Evolutionary conservation across 805 yeast species (phyloP), one percentile per base, ranked within the genome.

Genomic region (Scheffersomyces stipitis): DNA sequence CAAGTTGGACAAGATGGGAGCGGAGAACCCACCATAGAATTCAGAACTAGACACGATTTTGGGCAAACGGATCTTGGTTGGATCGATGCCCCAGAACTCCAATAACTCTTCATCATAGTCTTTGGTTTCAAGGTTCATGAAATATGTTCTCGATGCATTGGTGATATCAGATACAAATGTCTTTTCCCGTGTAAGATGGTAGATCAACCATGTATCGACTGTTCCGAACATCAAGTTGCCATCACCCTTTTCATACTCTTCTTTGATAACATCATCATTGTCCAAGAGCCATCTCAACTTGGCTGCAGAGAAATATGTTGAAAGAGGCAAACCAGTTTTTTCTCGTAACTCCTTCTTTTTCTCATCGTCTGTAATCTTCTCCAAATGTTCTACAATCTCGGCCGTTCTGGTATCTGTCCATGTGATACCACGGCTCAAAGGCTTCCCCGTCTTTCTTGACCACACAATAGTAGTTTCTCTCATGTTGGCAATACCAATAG

Each of bases 371-470:
- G 76, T 71, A 48, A 70, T 69, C 40, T 71, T 66, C 49, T 75
- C 75, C 56, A 83, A 71, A 46, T 80, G 76, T 44, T 76, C 76
- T 36, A 88, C 89, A 33, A 86, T 74, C 14, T 72, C 78, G 7
- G 85, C 66, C 28, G 95, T 91, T 56, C 98, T 77, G 28, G 95
- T 86, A 65, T 90, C 98, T 44, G 91, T 86, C 98, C 98, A 90
- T 26, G 90, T 95, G 59, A 90, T 87, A 54, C 96, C 97, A 58
- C 86, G 83, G 56, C 82, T 76, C 37, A 88, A 75, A 3, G 96
- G 95, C 46, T 69, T 66, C 28, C 96, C 96, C 2, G 96, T 88
- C 36, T 70, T 70, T 47, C 80, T 75, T 39, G 88, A 83, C 96
- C 96, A 90, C 33, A 90, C 81, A 36, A 84, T 74, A 18, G 96